A percentile compares a stretch with the other conserved stretches of the same genome.
Evolutionary conservation across 1,284 basidiomycete genomes (phyloP).

Genomic region (Fomitiporia mediterranea): DNA sequence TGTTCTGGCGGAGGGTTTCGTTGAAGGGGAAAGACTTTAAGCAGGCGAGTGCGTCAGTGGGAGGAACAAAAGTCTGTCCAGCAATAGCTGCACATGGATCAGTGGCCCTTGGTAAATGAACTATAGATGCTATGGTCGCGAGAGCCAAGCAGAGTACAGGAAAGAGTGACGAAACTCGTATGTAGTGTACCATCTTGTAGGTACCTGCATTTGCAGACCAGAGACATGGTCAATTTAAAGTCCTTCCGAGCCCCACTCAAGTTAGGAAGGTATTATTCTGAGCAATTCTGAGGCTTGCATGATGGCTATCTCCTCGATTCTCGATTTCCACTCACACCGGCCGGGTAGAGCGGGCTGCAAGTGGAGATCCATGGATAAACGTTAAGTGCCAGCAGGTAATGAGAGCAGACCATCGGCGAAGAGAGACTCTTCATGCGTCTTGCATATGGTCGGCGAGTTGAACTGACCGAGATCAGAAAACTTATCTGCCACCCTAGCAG

Average conservation of each 20-base stretch:
- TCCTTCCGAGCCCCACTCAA: neutral
- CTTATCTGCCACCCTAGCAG: neutral
- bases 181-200: neutral
- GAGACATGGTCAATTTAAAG: neutral
- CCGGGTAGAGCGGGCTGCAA: neutral
- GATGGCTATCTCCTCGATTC: neutral
- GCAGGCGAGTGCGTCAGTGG: slow-evolving; percentile 18
- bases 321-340: neutral
- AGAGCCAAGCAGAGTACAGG: neutral
- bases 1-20: slow-evolving; percentile 57
- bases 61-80: slow-evolving; percentile 12
- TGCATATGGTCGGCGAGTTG: neutral
- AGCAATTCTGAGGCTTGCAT: neutral
- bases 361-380: neutral
- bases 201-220: neutral
- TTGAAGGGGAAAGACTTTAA: slow-evolving; percentile 49
- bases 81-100: slow-evolving; percentile 17
- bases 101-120: neutral
- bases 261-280: neutral
- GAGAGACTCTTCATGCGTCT: slow-evolving; percentile 2
- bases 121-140: neutral
- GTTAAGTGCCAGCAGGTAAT: neutral
- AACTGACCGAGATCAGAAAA: neutral
- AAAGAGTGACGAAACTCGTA: neutral
- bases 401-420: neutral